A percentile compares a stretch with the other conserved stretches of the same genome.
Conservation (phyloP, 345 rosid species). For the Eucalyptus pauciflora region DNA sequence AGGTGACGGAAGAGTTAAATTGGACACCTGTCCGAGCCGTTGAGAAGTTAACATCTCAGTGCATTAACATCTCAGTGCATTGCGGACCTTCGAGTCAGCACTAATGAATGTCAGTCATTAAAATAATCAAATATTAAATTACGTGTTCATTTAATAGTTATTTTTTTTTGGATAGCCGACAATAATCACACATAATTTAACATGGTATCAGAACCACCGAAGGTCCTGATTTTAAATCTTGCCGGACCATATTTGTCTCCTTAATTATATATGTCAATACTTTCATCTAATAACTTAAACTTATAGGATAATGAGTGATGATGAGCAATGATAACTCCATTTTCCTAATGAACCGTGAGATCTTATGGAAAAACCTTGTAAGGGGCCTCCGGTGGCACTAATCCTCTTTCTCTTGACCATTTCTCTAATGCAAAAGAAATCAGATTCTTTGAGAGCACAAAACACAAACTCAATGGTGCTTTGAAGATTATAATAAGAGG, state of each 20-base stretch:
- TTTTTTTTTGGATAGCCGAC: fast-evolving
- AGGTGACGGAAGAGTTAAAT: background rate
- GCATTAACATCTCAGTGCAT: background rate
- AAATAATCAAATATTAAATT: too few species aligned
- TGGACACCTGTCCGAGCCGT: fast-evolving
- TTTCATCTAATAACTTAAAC: fast-evolving
- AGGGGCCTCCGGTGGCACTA: too few species aligned
- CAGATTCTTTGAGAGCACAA: background rate
- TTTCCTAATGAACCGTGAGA: too few species aligned
- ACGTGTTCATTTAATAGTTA: fast-evolving
- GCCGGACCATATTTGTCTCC: fast-evolving
- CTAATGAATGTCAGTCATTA: too few species aligned
- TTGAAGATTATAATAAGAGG: background rate
- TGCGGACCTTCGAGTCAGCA: background rate
- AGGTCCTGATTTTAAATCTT: fast-evolving
- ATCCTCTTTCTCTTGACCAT: too few species aligned
- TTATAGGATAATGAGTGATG: background rate
- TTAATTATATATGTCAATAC: too few species aligned
- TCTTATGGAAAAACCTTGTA: too few species aligned
- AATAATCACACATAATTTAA: fast-evolving
- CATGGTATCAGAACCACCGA: fast-evolving
- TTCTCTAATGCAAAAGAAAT: background rate
- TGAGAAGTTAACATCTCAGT: background rate
- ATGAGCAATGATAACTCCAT: too few species aligned
- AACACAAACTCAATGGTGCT: background rate